A percentile compares a stretch with the other conserved stretches of the same genome.
These are phyloP conservation scores for Sapria himalayana DNA, from an alignment of 345 rosid species.

Conservation along the genomic window DNA sequence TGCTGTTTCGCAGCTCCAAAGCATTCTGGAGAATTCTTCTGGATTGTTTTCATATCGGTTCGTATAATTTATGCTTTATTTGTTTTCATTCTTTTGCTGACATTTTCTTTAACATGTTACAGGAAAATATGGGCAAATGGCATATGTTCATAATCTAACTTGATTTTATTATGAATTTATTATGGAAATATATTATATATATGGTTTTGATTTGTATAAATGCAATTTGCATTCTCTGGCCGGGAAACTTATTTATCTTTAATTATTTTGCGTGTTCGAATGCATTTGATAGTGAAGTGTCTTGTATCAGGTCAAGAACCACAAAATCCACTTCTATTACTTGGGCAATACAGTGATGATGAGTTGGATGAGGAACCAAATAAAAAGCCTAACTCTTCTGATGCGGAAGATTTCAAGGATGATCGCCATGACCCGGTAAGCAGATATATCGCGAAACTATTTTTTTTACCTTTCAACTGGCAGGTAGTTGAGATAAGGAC, in stretches of 20 bases:
- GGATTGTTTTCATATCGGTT: slow-evolving; percentile 51
- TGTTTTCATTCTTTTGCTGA: slow-evolving; percentile 33
- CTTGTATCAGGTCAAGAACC: slow-evolving; percentile 49
- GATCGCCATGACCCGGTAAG: slow-evolving; percentile 35
- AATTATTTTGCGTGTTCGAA: too few relatives aligned
- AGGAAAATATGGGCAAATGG: too few relatives aligned
- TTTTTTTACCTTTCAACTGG: too few relatives aligned
- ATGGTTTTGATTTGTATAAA: too few relatives aligned
- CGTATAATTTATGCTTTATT: slow-evolving; percentile 87
- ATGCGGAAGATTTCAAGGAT: slow-evolving; percentile 16
- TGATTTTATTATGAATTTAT: too few relatives aligned
- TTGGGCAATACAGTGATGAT: slow-evolving; percentile 87
- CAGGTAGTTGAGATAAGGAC: too few relatives aligned
- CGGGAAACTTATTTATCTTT: too few relatives aligned
- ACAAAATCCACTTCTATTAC: slow-evolving; percentile 64
- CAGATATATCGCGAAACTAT: too few relatives aligned
- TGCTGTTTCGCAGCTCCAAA: slow-evolving; percentile 44
- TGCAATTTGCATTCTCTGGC: too few relatives aligned
- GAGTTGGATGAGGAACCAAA: slow-evolving; percentile 40
- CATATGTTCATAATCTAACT: too few relatives aligned
- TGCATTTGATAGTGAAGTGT: slow-evolving; percentile 18
- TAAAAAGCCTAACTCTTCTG: slow-evolving; percentile 11
- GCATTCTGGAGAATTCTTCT: slow-evolving; percentile 46
- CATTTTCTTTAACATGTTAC: slow-evolving; percentile 35
- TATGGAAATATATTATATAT: too few relatives aligned